These are phyloP conservation scores for Podaxis sp. DNA, from an alignment of 768 basidiomycete species.

Conservation along the genomic window DNA sequence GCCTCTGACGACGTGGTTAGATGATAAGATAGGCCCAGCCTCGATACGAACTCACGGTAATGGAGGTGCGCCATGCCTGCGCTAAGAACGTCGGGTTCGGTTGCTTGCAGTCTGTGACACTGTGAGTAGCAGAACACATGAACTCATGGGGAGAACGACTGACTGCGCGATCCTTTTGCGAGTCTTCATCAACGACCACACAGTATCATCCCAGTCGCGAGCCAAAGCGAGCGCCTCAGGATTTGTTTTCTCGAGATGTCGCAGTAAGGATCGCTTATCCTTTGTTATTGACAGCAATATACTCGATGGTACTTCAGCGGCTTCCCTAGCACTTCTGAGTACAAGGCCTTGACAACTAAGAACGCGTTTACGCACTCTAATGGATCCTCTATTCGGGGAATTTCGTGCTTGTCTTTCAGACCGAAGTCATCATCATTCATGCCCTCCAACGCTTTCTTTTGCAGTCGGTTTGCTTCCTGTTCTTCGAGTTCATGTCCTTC, in stretches of 20 bases:
- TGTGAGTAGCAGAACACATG: neutral
- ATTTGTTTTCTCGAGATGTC: slow-evolving; percentile 69
- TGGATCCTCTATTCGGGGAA: slow-evolving; percentile 26
- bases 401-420: slow-evolving; percentile 58
- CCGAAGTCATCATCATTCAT: slow-evolving; percentile 86
- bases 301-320: slow-evolving; percentile 37
- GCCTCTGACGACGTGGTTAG: slow-evolving; percentile 57
- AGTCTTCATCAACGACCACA: slow-evolving; percentile 48
- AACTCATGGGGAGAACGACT: slow-evolving; percentile 19
- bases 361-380: slow-evolving; percentile 30
- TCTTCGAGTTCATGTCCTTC: slow-evolving; percentile 88
- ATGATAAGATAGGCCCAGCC: neutral
- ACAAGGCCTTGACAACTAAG: slow-evolving; percentile 3
- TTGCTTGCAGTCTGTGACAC: slow-evolving; percentile 43
- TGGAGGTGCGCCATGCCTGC: slow-evolving; percentile 80
- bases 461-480: slow-evolving; percentile 80
- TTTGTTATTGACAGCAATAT: slow-evolving; percentile 39
- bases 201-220: slow-evolving; percentile 81
- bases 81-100: slow-evolving; percentile 50
- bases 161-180: slow-evolving; percentile 58
- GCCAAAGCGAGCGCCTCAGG: slow-evolving; percentile 82
- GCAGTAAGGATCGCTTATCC: slow-evolving; percentile 61
- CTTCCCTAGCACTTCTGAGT: slow-evolving; percentile 27
- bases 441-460: slow-evolving; percentile 68
- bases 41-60: slow-evolving; percentile 65